These are phyloP conservation scores for Ilyonectria destructans DNA, from an alignment of 2,329 filamentous ascomycete species.

Conservation along the genomic window DNA sequence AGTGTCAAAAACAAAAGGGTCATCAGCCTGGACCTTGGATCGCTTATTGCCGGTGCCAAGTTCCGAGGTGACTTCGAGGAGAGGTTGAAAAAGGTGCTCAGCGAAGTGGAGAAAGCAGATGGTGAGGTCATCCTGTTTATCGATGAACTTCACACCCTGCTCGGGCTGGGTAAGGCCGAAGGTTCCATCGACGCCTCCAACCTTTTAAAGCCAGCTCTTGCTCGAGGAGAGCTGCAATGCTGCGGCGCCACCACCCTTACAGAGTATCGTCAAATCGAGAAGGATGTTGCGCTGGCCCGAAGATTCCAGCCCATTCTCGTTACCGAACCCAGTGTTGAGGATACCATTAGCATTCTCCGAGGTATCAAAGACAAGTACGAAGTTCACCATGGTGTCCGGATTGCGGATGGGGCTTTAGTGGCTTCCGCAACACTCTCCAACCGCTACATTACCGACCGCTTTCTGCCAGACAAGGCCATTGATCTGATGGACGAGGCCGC, in stretches of 20 bases:
- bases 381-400: slow-evolving; percentile 95
- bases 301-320: slow-evolving; percentile 96
- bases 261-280: slow-evolving; percentile 95
- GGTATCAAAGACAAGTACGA: slow-evolving; percentile 99
- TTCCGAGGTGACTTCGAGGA: slow-evolving; percentile 98
- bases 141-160: slow-evolving; percentile 92
- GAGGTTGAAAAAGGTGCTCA: slow-evolving; percentile 89
- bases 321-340: slow-evolving; percentile 90
- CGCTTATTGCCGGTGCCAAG: slow-evolving; percentile 95
- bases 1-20: slow-evolving; percentile 96
- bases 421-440: slow-evolving; percentile 94
- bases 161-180: slow-evolving; percentile 94
- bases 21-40: slow-evolving; percentile 89
- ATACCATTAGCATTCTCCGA: slow-evolving; percentile 94
- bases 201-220: slow-evolving; percentile 92
- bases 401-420: slow-evolving; percentile 92
- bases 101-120: slow-evolving; percentile 90
- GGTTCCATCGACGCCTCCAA: slow-evolving; percentile 98
- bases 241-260: slow-evolving; percentile 94
- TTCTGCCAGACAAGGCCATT: slow-evolving; percentile 97
- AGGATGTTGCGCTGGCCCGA: slow-evolving; percentile 92
- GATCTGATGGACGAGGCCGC: slow-evolving; percentile 97
- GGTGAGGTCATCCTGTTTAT: slow-evolving; percentile 95
- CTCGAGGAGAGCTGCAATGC: slow-evolving; percentile 93
- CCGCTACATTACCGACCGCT: slow-evolving; percentile 96